Base-by-base conservation (phyloP, 2,329 filamentous ascomycete species). In the Talaromyces sp. region DNA sequence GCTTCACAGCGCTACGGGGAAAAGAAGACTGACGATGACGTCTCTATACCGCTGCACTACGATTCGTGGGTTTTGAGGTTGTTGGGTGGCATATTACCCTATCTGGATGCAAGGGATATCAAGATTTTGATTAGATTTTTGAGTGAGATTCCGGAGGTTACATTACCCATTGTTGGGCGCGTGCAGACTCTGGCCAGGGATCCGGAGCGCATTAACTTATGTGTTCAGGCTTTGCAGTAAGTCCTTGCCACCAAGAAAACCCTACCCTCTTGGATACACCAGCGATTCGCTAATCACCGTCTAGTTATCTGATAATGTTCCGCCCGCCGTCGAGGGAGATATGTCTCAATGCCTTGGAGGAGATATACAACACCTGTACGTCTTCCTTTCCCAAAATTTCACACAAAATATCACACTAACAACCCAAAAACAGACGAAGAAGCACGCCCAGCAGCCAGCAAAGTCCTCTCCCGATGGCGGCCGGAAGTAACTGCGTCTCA, bases 61-160 rank as follows among this genome's bases (percentile, higher is more conserved):
- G 88, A 92, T 66, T 87, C 87, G 73, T 96, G 91, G 85, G 87
- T 88, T 2, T 78, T 93, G 67, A 89, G 89, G 66, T 83, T 98
- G n/a, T 83, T 99, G 19, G 93, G 97, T 73, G 91, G 91, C 1
- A 92, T 99, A 71, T 79, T 96, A 39, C 91, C 92, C 3, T 98
- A 97, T 75, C 83, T 98, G n/a, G 93, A 97, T 73, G 86, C 89
- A 1, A 90, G 92, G 67, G 95, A 99, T 75, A 41, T 59, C 60
- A 94, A 95, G 76, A 86, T 96, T 24, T 81, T 99, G 64, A 93
- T 96, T 33, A 87, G 95, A 41, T 96, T 98, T 74, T 80, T 99
- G 52, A 93, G 92, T 59, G 95, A 99, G 77, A 89, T 99, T 39
- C 95, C 95, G 0, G 89, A 90, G 49, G 83, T 99, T 39, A 92